Conservation (phyloP, 805 yeast species). For the Kluyveromyces aestuarii region DNA sequence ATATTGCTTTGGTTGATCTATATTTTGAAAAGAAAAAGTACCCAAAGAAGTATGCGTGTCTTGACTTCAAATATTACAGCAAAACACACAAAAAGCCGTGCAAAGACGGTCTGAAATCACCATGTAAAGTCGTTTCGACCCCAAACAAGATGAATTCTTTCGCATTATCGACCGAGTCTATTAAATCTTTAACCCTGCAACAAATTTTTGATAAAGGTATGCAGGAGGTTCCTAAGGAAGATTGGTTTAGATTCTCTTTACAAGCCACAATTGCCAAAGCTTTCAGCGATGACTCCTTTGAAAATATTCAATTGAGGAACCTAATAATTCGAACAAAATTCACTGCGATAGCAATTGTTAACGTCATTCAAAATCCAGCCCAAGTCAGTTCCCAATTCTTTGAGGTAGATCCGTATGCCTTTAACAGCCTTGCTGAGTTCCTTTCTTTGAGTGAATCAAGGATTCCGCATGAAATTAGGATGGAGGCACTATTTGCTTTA, state of each 20-base stretch:
- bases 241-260: slow-evolving; percentile 53
- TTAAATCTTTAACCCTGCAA: slow-evolving; percentile 44
- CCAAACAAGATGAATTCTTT: slow-evolving; percentile 36
- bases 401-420: slow-evolving; percentile 62
- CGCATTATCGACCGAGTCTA: slow-evolving; percentile 43
- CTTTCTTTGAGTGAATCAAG: slow-evolving; percentile 53
- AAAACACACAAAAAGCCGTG: slow-evolving; percentile 12
- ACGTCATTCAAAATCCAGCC: slow-evolving; percentile 47
- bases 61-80: slow-evolving; percentile 47
- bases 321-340: slow-evolving; percentile 56
- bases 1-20: slow-evolving; percentile 40
- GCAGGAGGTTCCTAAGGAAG: slow-evolving; percentile 49
- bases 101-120: slow-evolving; percentile 6
- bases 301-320: slow-evolving; percentile 46
- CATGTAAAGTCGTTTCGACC: slow-evolving; percentile 25
- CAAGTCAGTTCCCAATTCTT: slow-evolving; percentile 56
- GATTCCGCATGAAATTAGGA: slow-evolving; percentile 44
- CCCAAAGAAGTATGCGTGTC: slow-evolving; percentile 48
- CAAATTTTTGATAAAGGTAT: slow-evolving; percentile 57
- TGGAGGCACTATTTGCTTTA: slow-evolving; percentile 56
- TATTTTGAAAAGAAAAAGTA: slow-evolving; percentile 34
- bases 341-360: slow-evolving; percentile 54
- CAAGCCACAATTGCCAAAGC: slow-evolving; percentile 63
- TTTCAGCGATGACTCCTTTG: slow-evolving; percentile 48
- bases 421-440: slow-evolving; percentile 61